phyloP scores from a whole-genome alignment of 306 rosid species.

The Bauhinia variegata region DNA sequence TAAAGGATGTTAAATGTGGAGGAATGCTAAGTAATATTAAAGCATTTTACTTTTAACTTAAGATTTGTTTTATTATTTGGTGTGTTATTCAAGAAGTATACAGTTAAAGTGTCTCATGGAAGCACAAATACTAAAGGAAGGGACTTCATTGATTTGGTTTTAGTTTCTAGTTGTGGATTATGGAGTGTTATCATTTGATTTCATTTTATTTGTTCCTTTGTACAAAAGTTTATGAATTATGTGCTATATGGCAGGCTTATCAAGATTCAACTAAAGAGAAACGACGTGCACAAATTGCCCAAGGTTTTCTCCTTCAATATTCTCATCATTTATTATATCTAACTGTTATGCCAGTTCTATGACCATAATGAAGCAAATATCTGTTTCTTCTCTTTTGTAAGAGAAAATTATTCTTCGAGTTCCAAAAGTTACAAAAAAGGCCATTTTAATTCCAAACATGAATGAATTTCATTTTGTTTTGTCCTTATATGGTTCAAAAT shows the following conservation, averaged over 20 bases:
- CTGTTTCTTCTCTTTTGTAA: background rate
- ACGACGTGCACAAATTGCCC: constrained; percentile 89
- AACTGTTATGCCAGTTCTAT: constrained; percentile 20
- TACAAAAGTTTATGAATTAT: constrained; percentile 27
- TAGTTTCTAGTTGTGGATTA: constrained; percentile 15
- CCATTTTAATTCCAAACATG: no score
- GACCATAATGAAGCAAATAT: constrained; percentile 16
- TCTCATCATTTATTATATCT: constrained; percentile 1
- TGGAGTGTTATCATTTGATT: constrained; percentile 10
- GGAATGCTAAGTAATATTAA: background rate
- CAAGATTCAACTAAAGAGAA: constrained; percentile 96
- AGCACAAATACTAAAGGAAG: background rate
- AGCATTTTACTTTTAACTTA: background rate
- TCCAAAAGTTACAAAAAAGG: no score
- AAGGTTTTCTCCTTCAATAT: constrained; percentile 59
- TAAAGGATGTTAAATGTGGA: background rate
- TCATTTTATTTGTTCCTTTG: constrained; percentile 23
- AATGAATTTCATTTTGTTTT: no score
- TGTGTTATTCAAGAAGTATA: background rate
- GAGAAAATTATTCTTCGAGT: no score
- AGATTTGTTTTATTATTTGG: constrained; percentile 1
- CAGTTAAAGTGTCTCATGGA: background rate
- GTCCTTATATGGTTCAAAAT: no score
- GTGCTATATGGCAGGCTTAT: constrained; percentile 69
- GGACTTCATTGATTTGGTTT: constrained; percentile 1